Evolutionary conservation across 176 grass and related monocot genomes (phyloP).

Genomic region (Triticum monococcum): DNA sequence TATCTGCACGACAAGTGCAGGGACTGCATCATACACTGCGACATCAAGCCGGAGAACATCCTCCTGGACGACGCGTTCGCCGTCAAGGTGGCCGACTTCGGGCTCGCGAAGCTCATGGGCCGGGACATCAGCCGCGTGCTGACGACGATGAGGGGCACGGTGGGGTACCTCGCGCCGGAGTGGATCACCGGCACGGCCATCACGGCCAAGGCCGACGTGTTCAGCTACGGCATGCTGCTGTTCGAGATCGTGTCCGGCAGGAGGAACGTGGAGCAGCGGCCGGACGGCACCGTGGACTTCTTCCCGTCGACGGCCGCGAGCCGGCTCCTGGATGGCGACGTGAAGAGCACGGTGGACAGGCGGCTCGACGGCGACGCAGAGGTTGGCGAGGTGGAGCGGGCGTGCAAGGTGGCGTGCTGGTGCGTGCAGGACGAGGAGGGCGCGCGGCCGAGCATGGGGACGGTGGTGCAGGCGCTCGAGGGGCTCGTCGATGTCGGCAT

Average conservation of each 20-base stretch:
- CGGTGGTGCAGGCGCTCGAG: slow-evolving; percentile 43
- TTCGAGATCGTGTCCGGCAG: slow-evolving; percentile 44
- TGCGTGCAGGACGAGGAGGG: slow-evolving; percentile 49
- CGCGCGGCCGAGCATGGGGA: slow-evolving; percentile 30
- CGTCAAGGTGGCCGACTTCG: slow-evolving; percentile 47
- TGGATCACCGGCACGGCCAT: slow-evolving; percentile 47
- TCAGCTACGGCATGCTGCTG: slow-evolving; percentile 65
- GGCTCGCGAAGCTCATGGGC: slow-evolving; percentile 53
- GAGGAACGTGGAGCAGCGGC: slow-evolving; percentile 26
- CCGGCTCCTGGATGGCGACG: slow-evolving; percentile 18
- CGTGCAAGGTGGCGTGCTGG: slow-evolving; percentile 53
- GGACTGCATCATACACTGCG: slow-evolving; percentile 72
- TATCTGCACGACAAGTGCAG: slow-evolving; percentile 66
- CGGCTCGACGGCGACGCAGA: slow-evolving; percentile 1
- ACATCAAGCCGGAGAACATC: slow-evolving; percentile 76
- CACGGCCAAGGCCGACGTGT: slow-evolving; percentile 55
- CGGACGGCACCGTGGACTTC: slow-evolving; percentile 22
- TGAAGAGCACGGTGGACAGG: slow-evolving; percentile 28
- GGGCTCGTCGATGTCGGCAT: slow-evolving; percentile 37
- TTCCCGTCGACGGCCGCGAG: slow-evolving; percentile 35
- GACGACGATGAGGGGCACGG: slow-evolving; percentile 48
- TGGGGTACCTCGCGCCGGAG: slow-evolving; percentile 61
- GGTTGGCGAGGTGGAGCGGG: slow-evolving; percentile 42
- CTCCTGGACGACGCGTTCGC: slow-evolving; percentile 41
- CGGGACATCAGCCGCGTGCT: slow-evolving; percentile 58